A percentile compares a stretch with the other conserved stretches of the same genome.
phyloP scores from a whole-genome alignment of 2,329 filamentous ascomycete species.

The Sphaerulina populicola region DNA sequence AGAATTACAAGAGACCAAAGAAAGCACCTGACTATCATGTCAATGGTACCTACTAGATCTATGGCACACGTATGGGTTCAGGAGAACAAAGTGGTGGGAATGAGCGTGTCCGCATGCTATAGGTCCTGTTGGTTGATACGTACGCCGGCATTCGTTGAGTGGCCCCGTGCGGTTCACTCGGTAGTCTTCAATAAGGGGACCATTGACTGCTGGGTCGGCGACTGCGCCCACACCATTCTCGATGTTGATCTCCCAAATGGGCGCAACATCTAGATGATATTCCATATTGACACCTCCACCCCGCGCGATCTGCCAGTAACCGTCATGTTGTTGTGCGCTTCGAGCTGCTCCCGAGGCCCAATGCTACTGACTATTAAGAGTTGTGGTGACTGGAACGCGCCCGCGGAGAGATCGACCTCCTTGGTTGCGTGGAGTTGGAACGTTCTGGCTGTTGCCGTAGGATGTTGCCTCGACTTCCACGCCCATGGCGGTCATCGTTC shows the following conservation, averaged over 20 bases:
- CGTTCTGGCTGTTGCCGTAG: not conserved
- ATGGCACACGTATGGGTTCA: no score
- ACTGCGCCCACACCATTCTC: constrained; percentile 3
- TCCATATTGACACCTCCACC: constrained; percentile 19
- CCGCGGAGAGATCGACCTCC: constrained; percentile 20
- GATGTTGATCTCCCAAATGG: constrained; percentile 10
- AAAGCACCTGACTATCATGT: no score
- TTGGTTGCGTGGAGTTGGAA: constrained; percentile 1
- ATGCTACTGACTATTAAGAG: constrained; percentile 27
- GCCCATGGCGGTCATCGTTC: constrained; percentile 15
- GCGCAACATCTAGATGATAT: constrained; percentile 12
- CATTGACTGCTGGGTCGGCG: constrained; percentile 3
- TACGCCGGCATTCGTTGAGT: constrained; percentile 11
- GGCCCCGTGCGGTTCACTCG: constrained; percentile 15
- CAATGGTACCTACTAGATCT: no score
- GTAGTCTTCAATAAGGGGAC: constrained; percentile 12
- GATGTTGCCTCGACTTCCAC: constrained; percentile 12
- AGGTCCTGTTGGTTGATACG: no score
- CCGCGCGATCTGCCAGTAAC: constrained; percentile 16
- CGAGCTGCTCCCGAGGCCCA: constrained; percentile 11
- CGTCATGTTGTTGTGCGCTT: constrained; percentile 17
- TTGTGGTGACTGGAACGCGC: constrained; percentile 27
- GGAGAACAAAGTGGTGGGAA: no score
- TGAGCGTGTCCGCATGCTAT: no score
- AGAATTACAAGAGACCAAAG: no score